Evolutionary conservation across 2,329 filamentous ascomycete genomes (phyloP).

Genomic region (Diaporthe citri): DNA sequence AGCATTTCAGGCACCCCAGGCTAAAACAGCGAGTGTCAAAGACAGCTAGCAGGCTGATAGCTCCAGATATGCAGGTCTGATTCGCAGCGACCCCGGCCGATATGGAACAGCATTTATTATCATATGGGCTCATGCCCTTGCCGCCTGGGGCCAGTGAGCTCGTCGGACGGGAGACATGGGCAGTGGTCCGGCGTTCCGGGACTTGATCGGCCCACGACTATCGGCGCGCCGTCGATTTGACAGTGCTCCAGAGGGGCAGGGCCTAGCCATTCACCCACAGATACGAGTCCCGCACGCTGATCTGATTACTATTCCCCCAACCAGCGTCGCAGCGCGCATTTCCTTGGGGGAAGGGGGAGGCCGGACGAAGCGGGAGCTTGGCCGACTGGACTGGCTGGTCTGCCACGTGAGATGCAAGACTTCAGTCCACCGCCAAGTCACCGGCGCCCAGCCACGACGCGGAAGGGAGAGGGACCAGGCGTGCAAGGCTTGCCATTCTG

Average conservation of each 20-base stretch:
- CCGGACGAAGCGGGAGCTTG: slow-evolving; percentile 14
- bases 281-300: slow-evolving; percentile 17
- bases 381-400: background rate
- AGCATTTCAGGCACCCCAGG: background rate
- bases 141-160: slow-evolving; percentile 16
- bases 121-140: slow-evolving; percentile 15
- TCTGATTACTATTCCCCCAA: background rate
- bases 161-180: slow-evolving; percentile 14
- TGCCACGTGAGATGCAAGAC: slow-evolving; percentile 24
- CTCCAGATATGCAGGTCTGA: slow-evolving; percentile 15
- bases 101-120: background rate
- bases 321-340: background rate
- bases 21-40: slow-evolving; percentile 3
- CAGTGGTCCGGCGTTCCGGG: slow-evolving; percentile 28
- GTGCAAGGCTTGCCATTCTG: background rate
- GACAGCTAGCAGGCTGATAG: slow-evolving; percentile 2
- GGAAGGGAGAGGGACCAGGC: background rate
- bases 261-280: slow-evolving; percentile 8
- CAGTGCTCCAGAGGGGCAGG: background rate
- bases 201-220: slow-evolving; percentile 15
- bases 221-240: slow-evolving; percentile 26
- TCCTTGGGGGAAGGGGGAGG: background rate
- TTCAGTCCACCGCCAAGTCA: slow-evolving; percentile 3
- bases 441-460: slow-evolving; percentile 21
- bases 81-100: slow-evolving; percentile 22